Conservation (phyloP, 306 rosid species). For the Urtica urens region DNA sequence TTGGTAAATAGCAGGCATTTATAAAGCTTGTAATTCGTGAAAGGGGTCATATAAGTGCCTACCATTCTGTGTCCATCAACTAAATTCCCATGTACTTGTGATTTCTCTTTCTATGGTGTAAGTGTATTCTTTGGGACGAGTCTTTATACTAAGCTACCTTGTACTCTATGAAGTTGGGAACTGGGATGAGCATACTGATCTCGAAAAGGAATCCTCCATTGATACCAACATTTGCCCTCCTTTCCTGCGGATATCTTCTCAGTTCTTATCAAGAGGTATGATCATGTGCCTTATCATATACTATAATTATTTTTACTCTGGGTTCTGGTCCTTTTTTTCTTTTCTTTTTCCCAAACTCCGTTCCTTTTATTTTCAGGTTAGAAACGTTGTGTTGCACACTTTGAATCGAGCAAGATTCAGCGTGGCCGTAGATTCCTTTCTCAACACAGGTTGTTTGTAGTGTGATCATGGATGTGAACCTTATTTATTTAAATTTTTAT, state of each 20-base stretch:
- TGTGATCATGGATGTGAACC: constrained; percentile 10
- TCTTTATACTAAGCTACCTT: constrained; percentile 15
- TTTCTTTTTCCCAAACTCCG: constrained; percentile 17
- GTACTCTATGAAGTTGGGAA: constrained; percentile 73
- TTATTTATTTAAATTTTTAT: neutral
- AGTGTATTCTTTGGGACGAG: neutral
- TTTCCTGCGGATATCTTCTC: constrained; percentile 83
- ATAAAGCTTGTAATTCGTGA: too few relatives aligned
- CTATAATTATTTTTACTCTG: constrained; percentile 4
- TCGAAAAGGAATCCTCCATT: constrained; percentile 82
- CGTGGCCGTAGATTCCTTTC: constrained; percentile 79
- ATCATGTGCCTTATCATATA: constrained; percentile 9
- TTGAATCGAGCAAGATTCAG: constrained; percentile 79
- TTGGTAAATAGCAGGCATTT: too few relatives aligned
- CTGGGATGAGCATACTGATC: constrained; percentile 80
- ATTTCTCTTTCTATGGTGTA: neutral
- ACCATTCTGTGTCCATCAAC: too few relatives aligned
- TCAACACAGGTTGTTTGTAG: constrained; percentile 55
- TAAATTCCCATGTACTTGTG: neutral
- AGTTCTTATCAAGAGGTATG: constrained; percentile 94
- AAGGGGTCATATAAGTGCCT: too few relatives aligned
- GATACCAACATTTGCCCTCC: constrained; percentile 69
- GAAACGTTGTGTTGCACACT: constrained; percentile 91
- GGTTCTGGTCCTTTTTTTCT: constrained; percentile 9
- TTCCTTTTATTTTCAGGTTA: constrained; percentile 43